Conservation (phyloP, 1,139 yeast species). For the Geotrichum carabidarum region DNA sequence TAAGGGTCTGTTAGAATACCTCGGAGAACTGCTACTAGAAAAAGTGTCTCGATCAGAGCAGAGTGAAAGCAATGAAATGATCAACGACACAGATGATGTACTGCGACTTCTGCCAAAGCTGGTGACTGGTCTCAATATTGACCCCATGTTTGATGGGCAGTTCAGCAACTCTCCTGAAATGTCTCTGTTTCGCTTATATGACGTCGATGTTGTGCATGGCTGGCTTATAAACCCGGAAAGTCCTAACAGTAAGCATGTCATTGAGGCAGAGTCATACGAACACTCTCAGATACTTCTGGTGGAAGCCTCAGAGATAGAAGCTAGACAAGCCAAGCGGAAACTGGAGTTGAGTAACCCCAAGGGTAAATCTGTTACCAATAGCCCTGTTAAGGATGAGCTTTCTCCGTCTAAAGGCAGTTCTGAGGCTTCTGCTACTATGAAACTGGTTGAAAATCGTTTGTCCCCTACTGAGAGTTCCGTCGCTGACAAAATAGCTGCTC, state of each 20-base stretch:
- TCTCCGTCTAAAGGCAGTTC: background rate
- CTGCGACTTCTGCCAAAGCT: slow-evolving; percentile 56
- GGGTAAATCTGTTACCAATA: background rate
- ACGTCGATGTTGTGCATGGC: slow-evolving; percentile 48
- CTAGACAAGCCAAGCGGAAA: slow-evolving; percentile 23
- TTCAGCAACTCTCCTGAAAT: slow-evolving; percentile 48
- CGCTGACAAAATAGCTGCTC: background rate
- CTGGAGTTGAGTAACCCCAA: background rate
- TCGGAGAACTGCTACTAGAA: slow-evolving; percentile 41
- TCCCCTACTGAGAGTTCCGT: background rate
- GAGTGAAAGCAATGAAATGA: slow-evolving; percentile 4
- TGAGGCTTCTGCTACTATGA: background rate
- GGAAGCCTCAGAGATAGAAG: slow-evolving; percentile 31
- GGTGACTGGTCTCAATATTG: slow-evolving; percentile 67
- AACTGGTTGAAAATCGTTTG: background rate
- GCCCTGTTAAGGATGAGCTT: background rate
- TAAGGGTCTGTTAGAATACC: slow-evolving; percentile 31
- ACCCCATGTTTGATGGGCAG: slow-evolving; percentile 65
- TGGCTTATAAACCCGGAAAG: slow-evolving; percentile 44
- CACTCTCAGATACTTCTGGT: slow-evolving; percentile 43
- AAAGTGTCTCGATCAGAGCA: slow-evolving; percentile 26
- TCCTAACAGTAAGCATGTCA: slow-evolving; percentile 34
- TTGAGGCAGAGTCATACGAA: slow-evolving; percentile 43
- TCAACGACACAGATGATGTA: slow-evolving; percentile 28
- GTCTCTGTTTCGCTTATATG: slow-evolving; percentile 44